A percentile compares a stretch with the other conserved stretches of the same genome.
phyloP scores from a whole-genome alignment of 2,329 filamentous ascomycete species.

The Leptographium lundbergii region DNA sequence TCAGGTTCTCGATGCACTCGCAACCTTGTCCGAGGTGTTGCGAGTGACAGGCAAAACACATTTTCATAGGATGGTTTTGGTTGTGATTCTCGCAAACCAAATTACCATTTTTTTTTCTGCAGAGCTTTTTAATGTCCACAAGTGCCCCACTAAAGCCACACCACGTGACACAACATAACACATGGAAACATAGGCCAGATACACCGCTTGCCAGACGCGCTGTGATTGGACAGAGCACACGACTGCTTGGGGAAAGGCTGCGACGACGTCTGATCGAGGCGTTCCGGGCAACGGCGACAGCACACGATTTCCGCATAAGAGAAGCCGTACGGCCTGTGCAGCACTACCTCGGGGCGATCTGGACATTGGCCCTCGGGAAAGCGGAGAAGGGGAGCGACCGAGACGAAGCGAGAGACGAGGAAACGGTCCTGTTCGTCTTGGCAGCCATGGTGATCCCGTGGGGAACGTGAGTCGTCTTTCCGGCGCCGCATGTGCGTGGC shows the following conservation, averaged over 20 bases:
- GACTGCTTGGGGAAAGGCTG: not conserved
- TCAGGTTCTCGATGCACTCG: not conserved
- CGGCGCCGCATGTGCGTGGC: too few relatives aligned
- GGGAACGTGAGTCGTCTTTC: slow-evolving; percentile 30
- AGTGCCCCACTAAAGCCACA: not conserved
- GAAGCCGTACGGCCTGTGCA: not conserved
- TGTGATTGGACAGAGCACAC: not conserved
- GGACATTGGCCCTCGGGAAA: not conserved
- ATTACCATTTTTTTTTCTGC: not conserved
- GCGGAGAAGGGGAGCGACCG: not conserved
- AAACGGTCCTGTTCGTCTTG: not conserved
- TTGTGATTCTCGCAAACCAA: not conserved
- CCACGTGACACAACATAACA: not conserved
- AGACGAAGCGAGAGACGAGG: too few relatives aligned
- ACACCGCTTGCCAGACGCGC: not conserved
- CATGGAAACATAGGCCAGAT: not conserved
- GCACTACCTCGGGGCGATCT: not conserved
- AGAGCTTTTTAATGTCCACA: not conserved
- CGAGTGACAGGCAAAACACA: not conserved
- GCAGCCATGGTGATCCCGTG: slow-evolving; percentile 26
- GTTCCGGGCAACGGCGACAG: not conserved
- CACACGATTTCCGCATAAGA: not conserved
- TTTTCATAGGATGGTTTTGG: not conserved
- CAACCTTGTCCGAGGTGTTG: too few relatives aligned
- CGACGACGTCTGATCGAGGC: not conserved